These are phyloP conservation scores for Stephania yunnanensis DNA, from an alignment of 164 flowering plant genomes.

Conservation along the genomic window DNA sequence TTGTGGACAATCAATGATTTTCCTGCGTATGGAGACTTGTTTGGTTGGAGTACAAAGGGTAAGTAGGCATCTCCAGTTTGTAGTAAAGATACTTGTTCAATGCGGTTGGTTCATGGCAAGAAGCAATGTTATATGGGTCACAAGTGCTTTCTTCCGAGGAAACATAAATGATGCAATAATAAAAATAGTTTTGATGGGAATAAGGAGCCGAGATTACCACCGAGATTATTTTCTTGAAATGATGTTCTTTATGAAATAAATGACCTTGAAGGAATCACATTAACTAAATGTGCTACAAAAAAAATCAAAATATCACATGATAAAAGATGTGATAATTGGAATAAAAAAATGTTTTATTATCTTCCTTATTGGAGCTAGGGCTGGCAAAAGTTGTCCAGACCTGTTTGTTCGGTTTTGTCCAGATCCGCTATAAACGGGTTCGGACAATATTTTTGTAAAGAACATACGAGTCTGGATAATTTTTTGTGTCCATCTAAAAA, in stretches of 20 bases:
- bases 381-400: too few relatives aligned
- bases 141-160: not conserved
- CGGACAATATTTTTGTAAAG: not conserved
- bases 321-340: too few relatives aligned
- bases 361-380: not conserved
- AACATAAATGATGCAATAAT: not conserved
- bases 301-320: not conserved
- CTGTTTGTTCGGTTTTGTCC: too few relatives aligned
- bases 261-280: not conserved
- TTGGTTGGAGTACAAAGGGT: not conserved
- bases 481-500: too few relatives aligned
- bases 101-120: not conserved
- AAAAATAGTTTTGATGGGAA: too few relatives aligned
- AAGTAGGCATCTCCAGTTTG: not conserved
- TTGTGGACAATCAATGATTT: too few relatives aligned
- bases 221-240: too few relatives aligned
- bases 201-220: not conserved
- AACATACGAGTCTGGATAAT: not conserved
- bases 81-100: too few relatives aligned
- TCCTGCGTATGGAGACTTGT: too few relatives aligned
- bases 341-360: not conserved
- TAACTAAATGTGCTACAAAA: not conserved
- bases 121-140: constrained; percentile 3
- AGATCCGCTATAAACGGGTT: not conserved
- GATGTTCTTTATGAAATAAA: too few relatives aligned